Evolutionary conservation across 2,329 filamentous ascomycete species (phyloP).

Genomic region (Pseudogymnoascus sp.): DNA sequence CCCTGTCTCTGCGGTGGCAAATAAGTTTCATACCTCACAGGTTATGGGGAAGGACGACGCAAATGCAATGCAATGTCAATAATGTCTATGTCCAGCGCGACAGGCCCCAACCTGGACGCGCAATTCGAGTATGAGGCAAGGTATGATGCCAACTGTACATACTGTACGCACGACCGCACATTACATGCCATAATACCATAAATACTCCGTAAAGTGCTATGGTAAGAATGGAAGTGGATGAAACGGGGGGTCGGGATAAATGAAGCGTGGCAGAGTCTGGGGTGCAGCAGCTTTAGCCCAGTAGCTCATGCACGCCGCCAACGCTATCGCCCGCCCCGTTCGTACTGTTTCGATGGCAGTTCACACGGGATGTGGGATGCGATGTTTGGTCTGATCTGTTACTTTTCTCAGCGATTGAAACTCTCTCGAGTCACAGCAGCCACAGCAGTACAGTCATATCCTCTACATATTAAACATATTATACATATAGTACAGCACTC

Average conservation of each 20-base stretch:
- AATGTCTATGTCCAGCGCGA: background rate
- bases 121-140: background rate
- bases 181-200: background rate
- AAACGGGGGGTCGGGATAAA: background rate
- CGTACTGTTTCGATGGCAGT: background rate
- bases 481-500: background rate
- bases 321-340: background rate
- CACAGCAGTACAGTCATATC: background rate
- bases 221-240: background rate
- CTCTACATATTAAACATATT: background rate
- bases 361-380: background rate
- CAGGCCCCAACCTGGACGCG: background rate
- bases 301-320: background rate
- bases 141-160: background rate
- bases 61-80: background rate
- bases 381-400: background rate
- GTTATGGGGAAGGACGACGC: background rate
- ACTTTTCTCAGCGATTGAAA: background rate
- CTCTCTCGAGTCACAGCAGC: no score
- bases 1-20: background rate
- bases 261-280: conserved; percentile 1
- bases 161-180: background rate
- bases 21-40: background rate
- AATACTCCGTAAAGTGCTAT: no score
- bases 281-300: background rate